These are phyloP conservation scores for Penicillium expansum DNA, from an alignment of 2,329 filamentous ascomycete genomes.

Conservation along the genomic window DNA sequence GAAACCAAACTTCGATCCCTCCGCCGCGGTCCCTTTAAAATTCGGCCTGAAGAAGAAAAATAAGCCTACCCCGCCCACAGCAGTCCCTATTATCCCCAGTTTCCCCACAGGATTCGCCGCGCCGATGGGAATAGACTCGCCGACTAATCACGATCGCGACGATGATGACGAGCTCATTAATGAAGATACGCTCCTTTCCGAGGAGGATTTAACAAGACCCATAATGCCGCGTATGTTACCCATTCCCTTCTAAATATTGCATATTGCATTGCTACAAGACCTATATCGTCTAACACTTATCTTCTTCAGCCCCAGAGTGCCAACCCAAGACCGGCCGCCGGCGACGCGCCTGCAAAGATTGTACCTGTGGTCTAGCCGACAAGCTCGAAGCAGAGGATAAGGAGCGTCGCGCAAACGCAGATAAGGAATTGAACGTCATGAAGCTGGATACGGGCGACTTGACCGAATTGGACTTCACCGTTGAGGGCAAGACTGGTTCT, in stretches of 20 bases:
- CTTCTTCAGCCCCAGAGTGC: slow-evolving; percentile 70
- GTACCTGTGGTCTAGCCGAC: slow-evolving; percentile 87
- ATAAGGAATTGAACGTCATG: slow-evolving; percentile 55
- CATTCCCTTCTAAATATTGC: neutral
- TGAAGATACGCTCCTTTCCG: slow-evolving; percentile 80
- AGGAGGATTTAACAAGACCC: slow-evolving; percentile 75
- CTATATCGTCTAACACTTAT: slow-evolving; percentile 9
- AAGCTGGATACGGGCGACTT: slow-evolving; percentile 74
- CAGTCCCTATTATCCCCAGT: slow-evolving; percentile 29
- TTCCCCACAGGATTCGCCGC: slow-evolving; percentile 39
- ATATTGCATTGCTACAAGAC: neutral
- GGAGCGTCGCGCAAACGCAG: slow-evolving; percentile 62
- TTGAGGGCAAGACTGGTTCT: slow-evolving; percentile 93
- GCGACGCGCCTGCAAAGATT: slow-evolving; percentile 94
- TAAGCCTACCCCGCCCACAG: slow-evolving; percentile 17
- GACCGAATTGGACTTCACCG: slow-evolving; percentile 84
- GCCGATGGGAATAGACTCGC: slow-evolving; percentile 38
- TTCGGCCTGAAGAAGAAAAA: slow-evolving; percentile 63
- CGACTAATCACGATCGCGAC: slow-evolving; percentile 47
- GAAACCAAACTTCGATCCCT: slow-evolving; percentile 65
- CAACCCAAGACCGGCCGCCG: slow-evolving; percentile 75
- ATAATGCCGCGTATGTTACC: slow-evolving; percentile 72
- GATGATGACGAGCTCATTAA: slow-evolving; percentile 85
- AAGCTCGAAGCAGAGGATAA: slow-evolving; percentile 82
- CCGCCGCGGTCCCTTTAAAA: slow-evolving; percentile 60